phyloP scores from a whole-genome alignment of 257 asterid species.

The Solanum etuberosum region DNA sequence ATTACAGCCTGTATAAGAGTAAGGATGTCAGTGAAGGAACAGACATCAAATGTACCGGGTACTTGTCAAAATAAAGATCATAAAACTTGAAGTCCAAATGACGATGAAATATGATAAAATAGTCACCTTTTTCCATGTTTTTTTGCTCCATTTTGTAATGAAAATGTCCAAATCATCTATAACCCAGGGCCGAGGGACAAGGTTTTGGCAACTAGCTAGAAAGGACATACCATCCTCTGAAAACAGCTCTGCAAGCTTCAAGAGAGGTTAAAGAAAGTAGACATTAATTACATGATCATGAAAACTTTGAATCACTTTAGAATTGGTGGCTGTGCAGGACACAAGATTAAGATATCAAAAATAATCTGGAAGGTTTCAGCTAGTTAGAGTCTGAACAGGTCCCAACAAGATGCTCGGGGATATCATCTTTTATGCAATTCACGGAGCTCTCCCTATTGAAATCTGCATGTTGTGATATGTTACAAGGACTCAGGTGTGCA shows the following conservation, averaged over 20 bases:
- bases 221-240: conserved; percentile 96
- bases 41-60: neutral
- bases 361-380: neutral
- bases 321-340: neutral
- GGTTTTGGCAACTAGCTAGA: conserved; percentile 92
- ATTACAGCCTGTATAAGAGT: conserved; percentile 59
- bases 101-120: neutral
- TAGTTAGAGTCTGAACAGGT: neutral
- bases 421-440: neutral
- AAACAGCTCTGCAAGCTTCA: conserved; percentile 91
- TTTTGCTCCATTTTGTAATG: conserved; percentile 52
- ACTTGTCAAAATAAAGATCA: neutral
- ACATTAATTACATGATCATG: neutral
- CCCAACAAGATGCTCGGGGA: neutral
- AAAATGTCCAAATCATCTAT: conserved; percentile 83
- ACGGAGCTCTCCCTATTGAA: neutral
- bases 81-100: neutral
- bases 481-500: neutral
- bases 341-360: neutral
- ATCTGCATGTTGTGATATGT: neutral
- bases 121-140: conserved; percentile 68
- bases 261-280: neutral
- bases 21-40: conserved; percentile 9
- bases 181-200: conserved; percentile 97
- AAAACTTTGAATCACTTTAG: neutral